Percentiles rank a stretch among this genome's conserved stretches.
Conservation (phyloP, 768 basidiomycete genomes). For the Daedaleopsis sinensis region DNA sequence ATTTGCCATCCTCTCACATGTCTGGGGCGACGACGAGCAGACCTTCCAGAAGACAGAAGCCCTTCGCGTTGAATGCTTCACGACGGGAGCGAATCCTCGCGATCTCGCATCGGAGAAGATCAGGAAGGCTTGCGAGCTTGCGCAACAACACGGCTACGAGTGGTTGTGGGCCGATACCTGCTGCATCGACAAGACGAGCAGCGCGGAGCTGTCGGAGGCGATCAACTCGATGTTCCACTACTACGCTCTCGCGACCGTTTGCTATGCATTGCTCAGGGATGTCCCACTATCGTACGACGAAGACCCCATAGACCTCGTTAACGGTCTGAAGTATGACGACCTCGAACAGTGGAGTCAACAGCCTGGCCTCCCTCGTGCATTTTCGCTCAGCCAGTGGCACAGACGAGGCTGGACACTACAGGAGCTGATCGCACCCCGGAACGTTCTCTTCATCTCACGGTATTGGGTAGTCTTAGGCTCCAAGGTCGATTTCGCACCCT, state of each 20-base stretch:
- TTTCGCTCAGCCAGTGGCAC: neutral
- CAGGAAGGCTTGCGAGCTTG: neutral
- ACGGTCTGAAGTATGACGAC: too few relatives aligned
- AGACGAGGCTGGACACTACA: neutral
- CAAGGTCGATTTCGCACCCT: neutral
- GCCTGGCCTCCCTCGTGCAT: too few relatives aligned
- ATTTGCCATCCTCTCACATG: constrained; percentile 7
- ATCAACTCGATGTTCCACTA: constrained; percentile 1
- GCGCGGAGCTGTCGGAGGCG: neutral
- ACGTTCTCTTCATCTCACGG: neutral
- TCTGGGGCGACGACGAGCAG: neutral
- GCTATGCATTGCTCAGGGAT: neutral
- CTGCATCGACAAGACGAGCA: constrained; percentile 1
- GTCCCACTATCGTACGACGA: neutral
- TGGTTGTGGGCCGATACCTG: constrained; percentile 2
- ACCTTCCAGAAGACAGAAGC: neutral
- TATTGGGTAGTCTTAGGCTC: neutral
- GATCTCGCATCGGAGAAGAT: neutral
- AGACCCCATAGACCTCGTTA: neutral
- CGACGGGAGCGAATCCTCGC: neutral
- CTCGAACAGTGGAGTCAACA: too few relatives aligned
- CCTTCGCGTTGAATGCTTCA: neutral
- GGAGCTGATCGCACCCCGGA: neutral
- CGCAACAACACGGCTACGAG: neutral
- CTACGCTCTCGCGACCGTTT: neutral